phyloP scores from a whole-genome alignment of 306 rosid genomes.

The Prunus mume region DNA sequence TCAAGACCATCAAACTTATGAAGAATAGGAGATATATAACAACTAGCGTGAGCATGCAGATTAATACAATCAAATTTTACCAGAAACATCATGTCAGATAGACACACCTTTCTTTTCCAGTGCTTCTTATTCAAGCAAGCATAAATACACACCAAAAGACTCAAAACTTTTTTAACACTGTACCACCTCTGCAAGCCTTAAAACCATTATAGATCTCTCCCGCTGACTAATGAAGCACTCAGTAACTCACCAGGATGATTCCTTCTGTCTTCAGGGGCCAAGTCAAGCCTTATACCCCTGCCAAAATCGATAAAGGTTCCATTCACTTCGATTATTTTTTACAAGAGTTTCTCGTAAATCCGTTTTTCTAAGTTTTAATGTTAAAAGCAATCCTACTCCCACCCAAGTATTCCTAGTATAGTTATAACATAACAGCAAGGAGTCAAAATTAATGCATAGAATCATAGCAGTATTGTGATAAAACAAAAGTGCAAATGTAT shows the following conservation, averaged over 20 bases:
- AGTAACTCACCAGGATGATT: background rate
- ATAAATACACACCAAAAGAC: background rate
- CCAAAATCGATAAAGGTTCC: conserved; percentile 28
- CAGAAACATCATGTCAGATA: background rate
- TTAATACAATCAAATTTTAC: background rate
- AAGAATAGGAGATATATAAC: background rate
- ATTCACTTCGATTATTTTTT: background rate
- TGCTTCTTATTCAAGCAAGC: conserved; percentile 7
- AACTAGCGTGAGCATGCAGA: background rate
- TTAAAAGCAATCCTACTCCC: background rate
- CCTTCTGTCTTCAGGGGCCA: conserved; percentile 23
- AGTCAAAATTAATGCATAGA: background rate
- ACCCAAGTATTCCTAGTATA: background rate
- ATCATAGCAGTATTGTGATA: background rate
- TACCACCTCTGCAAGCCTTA: conserved; percentile 1
- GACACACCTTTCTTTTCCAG: background rate
- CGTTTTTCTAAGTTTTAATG: background rate
- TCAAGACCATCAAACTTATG: background rate
- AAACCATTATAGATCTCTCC: conserved; percentile 3
- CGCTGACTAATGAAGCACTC: background rate
- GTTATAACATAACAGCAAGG: background rate
- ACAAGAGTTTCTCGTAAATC: background rate
- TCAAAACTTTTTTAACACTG: background rate
- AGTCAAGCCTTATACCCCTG: conserved; percentile 29
- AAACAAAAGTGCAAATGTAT: background rate